A percentile compares a stretch with the other conserved stretches of the same genome.
These are phyloP conservation scores for Priceomyces carsonii DNA, from an alignment of 805 yeast species.

Conservation along the genomic window DNA sequence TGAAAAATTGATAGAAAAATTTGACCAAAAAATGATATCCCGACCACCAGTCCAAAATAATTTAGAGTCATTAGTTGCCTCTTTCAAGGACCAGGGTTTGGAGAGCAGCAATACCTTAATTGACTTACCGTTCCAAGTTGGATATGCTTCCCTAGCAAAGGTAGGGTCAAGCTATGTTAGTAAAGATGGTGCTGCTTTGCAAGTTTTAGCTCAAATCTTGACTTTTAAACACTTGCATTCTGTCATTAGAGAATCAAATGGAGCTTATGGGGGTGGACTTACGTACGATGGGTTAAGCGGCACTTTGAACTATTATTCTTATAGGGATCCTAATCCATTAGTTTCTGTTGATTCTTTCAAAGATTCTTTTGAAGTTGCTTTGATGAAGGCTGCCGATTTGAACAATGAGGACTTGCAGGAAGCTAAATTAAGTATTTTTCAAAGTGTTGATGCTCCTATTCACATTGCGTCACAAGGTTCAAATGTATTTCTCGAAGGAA, in stretches of 20 bases:
- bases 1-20: constrained; percentile 34
- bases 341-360: constrained; percentile 64
- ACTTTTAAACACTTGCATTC: constrained; percentile 84
- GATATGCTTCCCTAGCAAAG: constrained; percentile 70
- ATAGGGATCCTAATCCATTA: constrained; percentile 88
- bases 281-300: constrained; percentile 81
- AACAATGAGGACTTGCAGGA: constrained; percentile 71
- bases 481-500: constrained; percentile 61
- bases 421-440: constrained; percentile 90
- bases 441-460: constrained; percentile 85
- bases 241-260: constrained; percentile 92
- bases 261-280: constrained; percentile 98
- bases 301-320: constrained; percentile 77
- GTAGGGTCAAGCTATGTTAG: constrained; percentile 66
- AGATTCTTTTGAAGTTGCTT: constrained; percentile 47
- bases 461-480: constrained; percentile 80
- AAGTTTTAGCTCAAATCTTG: constrained; percentile 74
- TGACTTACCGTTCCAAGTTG: constrained; percentile 84
- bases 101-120: constrained; percentile 45
- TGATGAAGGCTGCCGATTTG: constrained; percentile 44
- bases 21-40: constrained; percentile 22
- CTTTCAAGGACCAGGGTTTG: constrained; percentile 15
- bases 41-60: constrained; percentile 4
- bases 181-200: constrained; percentile 82
- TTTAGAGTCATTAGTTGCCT: constrained; percentile 15